phyloP scores from a whole-genome alignment of 2,329 filamentous ascomycete species.

The Xylaria sp. region DNA sequence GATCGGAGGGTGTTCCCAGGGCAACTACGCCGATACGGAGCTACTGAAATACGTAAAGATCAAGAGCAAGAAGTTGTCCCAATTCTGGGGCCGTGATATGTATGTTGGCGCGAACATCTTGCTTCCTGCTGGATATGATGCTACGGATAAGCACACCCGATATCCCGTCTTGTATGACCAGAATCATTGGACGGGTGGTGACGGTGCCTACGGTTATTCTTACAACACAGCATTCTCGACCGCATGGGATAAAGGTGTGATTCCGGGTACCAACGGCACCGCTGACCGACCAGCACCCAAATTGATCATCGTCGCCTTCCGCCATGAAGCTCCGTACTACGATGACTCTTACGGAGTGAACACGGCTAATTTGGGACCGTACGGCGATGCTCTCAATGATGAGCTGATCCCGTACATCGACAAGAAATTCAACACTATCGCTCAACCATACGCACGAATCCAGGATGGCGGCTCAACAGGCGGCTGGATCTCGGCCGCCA shows the following conservation, averaged over 20 bases:
- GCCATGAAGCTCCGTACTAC: constrained; percentile 42
- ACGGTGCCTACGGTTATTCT: constrained; percentile 33
- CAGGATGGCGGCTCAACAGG: constrained; percentile 43
- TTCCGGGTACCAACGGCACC: constrained; percentile 30
- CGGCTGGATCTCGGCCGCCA: constrained; percentile 41
- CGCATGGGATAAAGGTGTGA: constrained; percentile 38
- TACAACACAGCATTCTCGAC: constrained; percentile 28
- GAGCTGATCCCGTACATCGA: constrained; percentile 42
- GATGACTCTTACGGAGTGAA: constrained; percentile 44
- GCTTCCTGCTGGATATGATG: constrained; percentile 40
- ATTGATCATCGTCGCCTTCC: constrained; percentile 41
- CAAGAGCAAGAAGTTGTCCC: constrained; percentile 37
- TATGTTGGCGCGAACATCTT: constrained; percentile 43
- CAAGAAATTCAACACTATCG: constrained; percentile 38
- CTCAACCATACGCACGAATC: constrained; percentile 40
- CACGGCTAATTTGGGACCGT: constrained; percentile 42
- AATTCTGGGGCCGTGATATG: constrained; percentile 44
- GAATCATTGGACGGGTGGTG: constrained; percentile 40
- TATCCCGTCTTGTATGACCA: constrained; percentile 42
- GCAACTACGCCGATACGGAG: constrained; percentile 40
- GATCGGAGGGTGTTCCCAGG: constrained; percentile 39
- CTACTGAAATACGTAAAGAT: constrained; percentile 43
- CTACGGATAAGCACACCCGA: constrained; percentile 35
- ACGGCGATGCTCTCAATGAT: constrained; percentile 43
- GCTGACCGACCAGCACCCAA: constrained; percentile 36